Percentiles rank a stretch among this genome's conserved stretches.
These are phyloP conservation scores for Westerdykella aurantiaca DNA, from an alignment of 2,329 filamentous ascomycete genomes.

Conservation along the genomic window DNA sequence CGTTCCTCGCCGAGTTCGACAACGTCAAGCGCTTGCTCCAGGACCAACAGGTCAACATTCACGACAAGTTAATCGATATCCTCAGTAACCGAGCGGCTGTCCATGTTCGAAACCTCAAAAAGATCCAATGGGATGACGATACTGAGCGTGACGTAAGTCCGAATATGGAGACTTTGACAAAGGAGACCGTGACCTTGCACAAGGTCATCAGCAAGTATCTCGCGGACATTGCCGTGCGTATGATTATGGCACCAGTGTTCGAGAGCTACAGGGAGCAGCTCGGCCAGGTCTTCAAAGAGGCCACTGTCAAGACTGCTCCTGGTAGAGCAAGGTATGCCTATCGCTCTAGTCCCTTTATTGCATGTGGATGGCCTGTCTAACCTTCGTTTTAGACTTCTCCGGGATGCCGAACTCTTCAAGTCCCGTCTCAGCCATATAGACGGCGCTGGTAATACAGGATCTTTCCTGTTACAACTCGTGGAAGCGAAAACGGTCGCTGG, in stretches of 20 bases:
- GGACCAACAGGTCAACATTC: conserved; percentile 85
- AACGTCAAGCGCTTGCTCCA: conserved; percentile 76
- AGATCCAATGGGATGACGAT: conserved; percentile 65
- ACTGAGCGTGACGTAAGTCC: conserved; percentile 48
- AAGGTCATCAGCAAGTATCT: conserved; percentile 78
- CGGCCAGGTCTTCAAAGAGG: conserved; percentile 62
- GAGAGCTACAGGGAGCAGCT: conserved; percentile 75
- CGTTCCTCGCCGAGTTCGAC: conserved; percentile 72
- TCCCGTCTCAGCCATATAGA: conserved; percentile 69
- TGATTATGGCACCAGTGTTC: conserved; percentile 86
- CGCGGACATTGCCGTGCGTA: conserved; percentile 65
- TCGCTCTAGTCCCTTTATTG: conserved; percentile 11
- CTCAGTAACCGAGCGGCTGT: conserved; percentile 72
- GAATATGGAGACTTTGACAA: conserved; percentile 82
- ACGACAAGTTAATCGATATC: conserved; percentile 89
- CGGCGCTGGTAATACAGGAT: conserved; percentile 68
- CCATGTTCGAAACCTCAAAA: conserved; percentile 69
- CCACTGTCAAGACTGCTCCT: conserved; percentile 57
- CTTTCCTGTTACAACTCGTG: conserved; percentile 61
- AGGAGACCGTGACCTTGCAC: conserved; percentile 79
- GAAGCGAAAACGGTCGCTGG: conserved; percentile 47
- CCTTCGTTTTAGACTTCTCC: conserved; percentile 56
- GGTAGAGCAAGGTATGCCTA: conserved; percentile 64
- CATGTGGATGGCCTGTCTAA: conserved; percentile 5
- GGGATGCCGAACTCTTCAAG: conserved; percentile 69